Conservation (phyloP, 2,329 filamentous ascomycete species). For the Clarireedia hainanense region DNA sequence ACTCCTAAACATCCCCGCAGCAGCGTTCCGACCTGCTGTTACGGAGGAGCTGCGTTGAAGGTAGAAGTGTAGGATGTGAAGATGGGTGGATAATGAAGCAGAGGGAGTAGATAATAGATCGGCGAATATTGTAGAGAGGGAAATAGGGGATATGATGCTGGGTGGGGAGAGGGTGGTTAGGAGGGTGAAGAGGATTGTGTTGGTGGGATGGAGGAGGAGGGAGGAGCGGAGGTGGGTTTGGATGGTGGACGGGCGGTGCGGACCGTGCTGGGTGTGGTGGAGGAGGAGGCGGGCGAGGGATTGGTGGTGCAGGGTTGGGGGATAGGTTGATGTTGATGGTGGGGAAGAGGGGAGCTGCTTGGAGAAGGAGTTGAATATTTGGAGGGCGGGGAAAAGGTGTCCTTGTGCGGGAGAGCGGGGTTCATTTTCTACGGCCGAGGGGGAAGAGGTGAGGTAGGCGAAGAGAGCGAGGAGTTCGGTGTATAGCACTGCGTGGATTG, state of each 20-base stretch:
- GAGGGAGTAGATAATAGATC: slow-evolving; percentile 23
- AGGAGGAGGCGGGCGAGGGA: slow-evolving; percentile 60
- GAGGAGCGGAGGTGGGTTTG: slow-evolving; percentile 54
- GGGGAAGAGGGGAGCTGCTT: slow-evolving; percentile 33
- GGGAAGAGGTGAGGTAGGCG: slow-evolving; percentile 46
- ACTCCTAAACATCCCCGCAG: slow-evolving; percentile 32
- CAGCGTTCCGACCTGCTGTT: background rate
- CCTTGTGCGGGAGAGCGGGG: slow-evolving; percentile 42
- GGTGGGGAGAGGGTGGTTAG: slow-evolving; percentile 37
- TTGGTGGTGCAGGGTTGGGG: slow-evolving; percentile 62
- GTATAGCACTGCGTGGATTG: slow-evolving; percentile 43
- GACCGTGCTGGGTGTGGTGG: slow-evolving; percentile 46
- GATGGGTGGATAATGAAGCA: slow-evolving; percentile 39
- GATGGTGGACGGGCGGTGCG: slow-evolving; percentile 61
- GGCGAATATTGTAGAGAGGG: background rate
- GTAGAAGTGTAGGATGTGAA: slow-evolving; percentile 49
- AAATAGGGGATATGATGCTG: background rate
- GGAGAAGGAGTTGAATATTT: slow-evolving; percentile 34
- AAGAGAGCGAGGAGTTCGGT: slow-evolving; percentile 58
- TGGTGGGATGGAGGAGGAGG: slow-evolving; percentile 60
- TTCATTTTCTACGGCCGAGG: slow-evolving; percentile 29
- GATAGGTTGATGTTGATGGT: slow-evolving; percentile 21
- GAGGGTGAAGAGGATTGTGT: slow-evolving; percentile 66
- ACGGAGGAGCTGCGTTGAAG: slow-evolving; percentile 24
- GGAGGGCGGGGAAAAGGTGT: slow-evolving; percentile 45